Conservation (phyloP, 2,329 filamentous ascomycete genomes). For the Fusarium sp. region DNA sequence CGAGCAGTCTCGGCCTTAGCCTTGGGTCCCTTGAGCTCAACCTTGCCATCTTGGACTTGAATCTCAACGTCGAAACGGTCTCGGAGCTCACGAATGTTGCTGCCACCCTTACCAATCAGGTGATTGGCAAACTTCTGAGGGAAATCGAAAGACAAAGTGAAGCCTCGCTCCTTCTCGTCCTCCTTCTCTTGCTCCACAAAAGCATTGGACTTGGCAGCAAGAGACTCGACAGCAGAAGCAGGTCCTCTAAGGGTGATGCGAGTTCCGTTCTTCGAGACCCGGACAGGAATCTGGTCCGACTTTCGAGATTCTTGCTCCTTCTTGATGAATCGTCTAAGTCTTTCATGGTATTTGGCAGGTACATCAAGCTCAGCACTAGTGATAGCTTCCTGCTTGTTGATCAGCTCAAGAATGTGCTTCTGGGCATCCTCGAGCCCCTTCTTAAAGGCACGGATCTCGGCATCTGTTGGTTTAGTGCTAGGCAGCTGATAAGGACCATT, state of each 20-base stretch:
- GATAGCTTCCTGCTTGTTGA: constrained; percentile 68
- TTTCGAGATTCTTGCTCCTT: constrained; percentile 68
- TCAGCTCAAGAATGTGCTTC: constrained; percentile 65
- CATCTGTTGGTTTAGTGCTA: constrained; percentile 60
- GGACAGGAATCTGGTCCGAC: constrained; percentile 67
- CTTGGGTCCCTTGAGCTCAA: constrained; percentile 94
- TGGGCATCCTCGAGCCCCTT: constrained; percentile 65
- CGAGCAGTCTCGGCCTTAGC: constrained; percentile 92
- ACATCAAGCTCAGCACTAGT: constrained; percentile 64
- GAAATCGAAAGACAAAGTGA: constrained; percentile 88
- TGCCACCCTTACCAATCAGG: constrained; percentile 74
- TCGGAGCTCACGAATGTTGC: constrained; percentile 72
- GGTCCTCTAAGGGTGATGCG: constrained; percentile 82
- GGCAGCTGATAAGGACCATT: constrained; percentile 63
- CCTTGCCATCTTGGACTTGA: constrained; percentile 91
- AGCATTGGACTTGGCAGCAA: constrained; percentile 76
- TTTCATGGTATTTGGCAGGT: constrained; percentile 71
- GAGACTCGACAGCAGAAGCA: constrained; percentile 73
- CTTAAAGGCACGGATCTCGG: constrained; percentile 64
- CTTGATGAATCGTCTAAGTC: constrained; percentile 71
- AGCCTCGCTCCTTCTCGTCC: constrained; percentile 93
- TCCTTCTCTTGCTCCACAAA: constrained; percentile 90
- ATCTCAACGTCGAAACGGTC: constrained; percentile 78
- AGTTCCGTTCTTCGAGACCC: constrained; percentile 67
- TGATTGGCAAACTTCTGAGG: constrained; percentile 95